A percentile compares a stretch with the other conserved stretches of the same genome.
Evolutionary conservation across 306 rosid genomes (phyloP).

Genomic region (Vigna mungo): DNA sequence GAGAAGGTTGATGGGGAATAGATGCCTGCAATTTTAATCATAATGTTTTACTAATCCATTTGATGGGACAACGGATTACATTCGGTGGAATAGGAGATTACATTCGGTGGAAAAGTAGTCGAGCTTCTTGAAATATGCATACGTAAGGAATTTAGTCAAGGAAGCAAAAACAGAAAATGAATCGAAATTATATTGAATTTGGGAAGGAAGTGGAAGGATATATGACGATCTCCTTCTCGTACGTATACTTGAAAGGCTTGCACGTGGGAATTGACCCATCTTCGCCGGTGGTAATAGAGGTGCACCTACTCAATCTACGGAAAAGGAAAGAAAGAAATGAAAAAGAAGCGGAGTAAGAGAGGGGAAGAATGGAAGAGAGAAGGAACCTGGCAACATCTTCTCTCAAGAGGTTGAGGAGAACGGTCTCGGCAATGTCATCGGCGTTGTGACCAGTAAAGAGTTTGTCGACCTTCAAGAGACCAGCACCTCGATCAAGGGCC

Average conservation of each 20-base stretch:
- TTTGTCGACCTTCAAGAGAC: slow-evolving; percentile 82
- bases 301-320: slow-evolving; percentile 76
- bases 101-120: slow-evolving; percentile 98
- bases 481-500: slow-evolving; percentile 98
- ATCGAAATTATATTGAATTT: background rate
- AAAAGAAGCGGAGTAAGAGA: background rate
- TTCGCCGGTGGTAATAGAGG: slow-evolving; percentile 89
- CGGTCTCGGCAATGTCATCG: slow-evolving; percentile 94
- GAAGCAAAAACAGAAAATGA: slow-evolving; percentile 15
- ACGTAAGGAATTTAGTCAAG: slow-evolving; percentile 74
- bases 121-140: slow-evolving; percentile 93
- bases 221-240: slow-evolving; percentile 97
- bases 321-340: background rate
- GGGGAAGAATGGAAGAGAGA: background rate
- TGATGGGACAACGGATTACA: background rate
- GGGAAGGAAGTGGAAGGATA: slow-evolving; percentile 59
- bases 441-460: slow-evolving; percentile 94
- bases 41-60: background rate
- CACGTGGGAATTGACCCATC: slow-evolving; percentile 98
- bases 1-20: too few relatives aligned
- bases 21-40: too few relatives aligned
- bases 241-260: slow-evolving; percentile 94
- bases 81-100: slow-evolving; percentile 48
- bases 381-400: slow-evolving; percentile 87
- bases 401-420: slow-evolving; percentile 79